phyloP scores from a whole-genome alignment of 1,139 yeast genomes.

The Hemisphaericaspora lyxosophila region DNA sequence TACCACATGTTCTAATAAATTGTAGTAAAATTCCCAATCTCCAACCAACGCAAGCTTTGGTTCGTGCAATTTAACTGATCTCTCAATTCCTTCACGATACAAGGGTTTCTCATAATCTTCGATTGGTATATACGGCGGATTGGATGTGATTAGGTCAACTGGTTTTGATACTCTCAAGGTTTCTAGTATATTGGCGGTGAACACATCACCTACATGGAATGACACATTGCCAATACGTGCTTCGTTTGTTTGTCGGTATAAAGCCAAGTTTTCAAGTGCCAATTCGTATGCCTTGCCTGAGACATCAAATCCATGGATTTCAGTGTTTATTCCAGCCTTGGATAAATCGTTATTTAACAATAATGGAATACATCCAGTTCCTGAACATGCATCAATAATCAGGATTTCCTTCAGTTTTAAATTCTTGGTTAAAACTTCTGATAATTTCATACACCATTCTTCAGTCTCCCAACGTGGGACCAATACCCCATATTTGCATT shows the following conservation, averaged over 20 bases:
- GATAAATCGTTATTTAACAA: constrained; percentile 37
- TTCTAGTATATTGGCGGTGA: constrained; percentile 14
- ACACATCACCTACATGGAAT: constrained; percentile 27
- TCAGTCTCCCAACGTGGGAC: constrained; percentile 97
- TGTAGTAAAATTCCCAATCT: constrained; percentile 65
- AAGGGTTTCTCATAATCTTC: constrained; percentile 35
- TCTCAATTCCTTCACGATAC: constrained; percentile 41
- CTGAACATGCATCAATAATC: constrained; percentile 80
- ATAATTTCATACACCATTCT: constrained; percentile 68
- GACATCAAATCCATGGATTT: constrained; percentile 58
- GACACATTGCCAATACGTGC: constrained; percentile 13
- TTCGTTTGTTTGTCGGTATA: constrained; percentile 8
- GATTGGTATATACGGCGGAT: constrained; percentile 84
- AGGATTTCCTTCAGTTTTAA: constrained; percentile 12
- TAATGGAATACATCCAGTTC: constrained; percentile 85
- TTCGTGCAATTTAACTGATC: constrained; percentile 69
- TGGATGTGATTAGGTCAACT: constrained; percentile 64
- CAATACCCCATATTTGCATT: constrained; percentile 64
- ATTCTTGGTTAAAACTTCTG: constrained; percentile 20
- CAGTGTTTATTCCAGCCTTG: constrained; percentile 12
- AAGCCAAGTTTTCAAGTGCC: constrained; percentile 44
- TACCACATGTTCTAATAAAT: constrained; percentile 48
- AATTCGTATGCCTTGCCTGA: constrained; percentile 54
- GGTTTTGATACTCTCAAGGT: constrained; percentile 4
- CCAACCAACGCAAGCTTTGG: constrained; percentile 80